Percentiles rank a stretch among this genome's conserved stretches.
These are phyloP conservation scores for Saccharomyces hybrid DNA, from an alignment of 1,139 yeast genomes.

Conservation along the genomic window DNA sequence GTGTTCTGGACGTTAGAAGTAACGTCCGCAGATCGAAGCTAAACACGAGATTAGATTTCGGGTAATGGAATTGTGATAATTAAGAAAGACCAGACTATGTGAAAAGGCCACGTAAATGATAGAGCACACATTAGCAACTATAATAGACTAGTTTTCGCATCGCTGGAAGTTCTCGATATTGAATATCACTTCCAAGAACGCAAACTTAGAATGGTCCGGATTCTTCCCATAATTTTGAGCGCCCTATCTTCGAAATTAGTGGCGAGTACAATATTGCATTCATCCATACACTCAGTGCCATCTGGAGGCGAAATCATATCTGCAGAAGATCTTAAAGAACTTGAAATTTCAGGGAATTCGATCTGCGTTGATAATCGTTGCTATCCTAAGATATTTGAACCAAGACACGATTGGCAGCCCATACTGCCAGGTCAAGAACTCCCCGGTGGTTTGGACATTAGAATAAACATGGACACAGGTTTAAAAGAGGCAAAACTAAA, in stretches of 20 bases:
- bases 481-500: slow-evolving; percentile 57
- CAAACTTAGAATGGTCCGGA: background rate
- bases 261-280: background rate
- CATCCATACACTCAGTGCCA: background rate
- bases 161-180: background rate
- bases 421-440: slow-evolving; percentile 62
- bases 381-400: slow-evolving; percentile 55
- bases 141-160: background rate
- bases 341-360: background rate
- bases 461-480: slow-evolving; percentile 63
- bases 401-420: slow-evolving; percentile 60
- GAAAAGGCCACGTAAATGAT: background rate
- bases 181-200: background rate
- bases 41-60: background rate
- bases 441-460: slow-evolving; percentile 72
- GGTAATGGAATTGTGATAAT: background rate
- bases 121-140: background rate
- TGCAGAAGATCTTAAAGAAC: background rate
- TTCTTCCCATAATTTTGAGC: background rate
- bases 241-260: background rate
- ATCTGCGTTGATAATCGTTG: slow-evolving; percentile 51
- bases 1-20: background rate
- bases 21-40: background rate
- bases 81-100: background rate
- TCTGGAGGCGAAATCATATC: background rate